A percentile compares a stretch with the other conserved stretches of the same genome.
Conservation (phyloP, 805 yeast genomes). For the Brettanomyces bruxellensis region DNA sequence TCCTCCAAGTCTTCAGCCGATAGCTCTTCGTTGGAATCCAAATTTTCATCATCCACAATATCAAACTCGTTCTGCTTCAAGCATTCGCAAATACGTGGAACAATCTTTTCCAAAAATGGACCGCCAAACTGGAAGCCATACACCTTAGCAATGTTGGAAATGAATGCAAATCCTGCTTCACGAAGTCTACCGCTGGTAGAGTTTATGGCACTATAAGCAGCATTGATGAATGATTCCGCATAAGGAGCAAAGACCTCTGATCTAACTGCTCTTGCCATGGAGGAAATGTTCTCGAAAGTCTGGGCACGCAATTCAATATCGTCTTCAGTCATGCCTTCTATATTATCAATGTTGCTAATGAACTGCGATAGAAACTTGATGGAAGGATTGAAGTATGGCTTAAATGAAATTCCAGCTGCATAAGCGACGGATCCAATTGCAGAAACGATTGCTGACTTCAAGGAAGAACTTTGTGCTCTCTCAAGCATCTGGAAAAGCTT, state of each 20-base stretch:
- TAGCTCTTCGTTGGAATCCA: constrained; percentile 42
- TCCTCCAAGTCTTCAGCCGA: constrained; percentile 55
- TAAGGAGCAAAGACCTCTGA: constrained; percentile 77
- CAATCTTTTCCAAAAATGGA: constrained; percentile 70
- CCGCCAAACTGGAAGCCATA: constrained; percentile 78
- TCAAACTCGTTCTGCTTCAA: constrained; percentile 82
- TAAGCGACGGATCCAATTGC: constrained; percentile 97
- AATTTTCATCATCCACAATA: constrained; percentile 31
- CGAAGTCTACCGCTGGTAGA: constrained; percentile 78
- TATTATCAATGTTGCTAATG: constrained; percentile 52
- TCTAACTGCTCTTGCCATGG: constrained; percentile 96
- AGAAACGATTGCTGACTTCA: constrained; percentile 76
- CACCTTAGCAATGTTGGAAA: constrained; percentile 89
- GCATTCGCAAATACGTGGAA: constrained; percentile 79
- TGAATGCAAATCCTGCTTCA: constrained; percentile 90
- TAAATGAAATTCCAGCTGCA: constrained; percentile 82
- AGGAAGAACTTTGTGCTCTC: constrained; percentile 62
- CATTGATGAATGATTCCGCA: constrained; percentile 82
- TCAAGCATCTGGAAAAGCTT: constrained; percentile 79
- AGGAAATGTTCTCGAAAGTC: constrained; percentile 87
- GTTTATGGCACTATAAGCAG: constrained; percentile 67
- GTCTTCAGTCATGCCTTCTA: constrained; percentile 77
- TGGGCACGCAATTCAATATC: constrained; percentile 86
- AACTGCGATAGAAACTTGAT: constrained; percentile 76
- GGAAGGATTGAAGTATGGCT: constrained; percentile 79